These are phyloP conservation scores for Chrysoporthe deuterocubensis DNA, from an alignment of 2,329 filamentous ascomycete genomes.

Conservation along the genomic window DNA sequence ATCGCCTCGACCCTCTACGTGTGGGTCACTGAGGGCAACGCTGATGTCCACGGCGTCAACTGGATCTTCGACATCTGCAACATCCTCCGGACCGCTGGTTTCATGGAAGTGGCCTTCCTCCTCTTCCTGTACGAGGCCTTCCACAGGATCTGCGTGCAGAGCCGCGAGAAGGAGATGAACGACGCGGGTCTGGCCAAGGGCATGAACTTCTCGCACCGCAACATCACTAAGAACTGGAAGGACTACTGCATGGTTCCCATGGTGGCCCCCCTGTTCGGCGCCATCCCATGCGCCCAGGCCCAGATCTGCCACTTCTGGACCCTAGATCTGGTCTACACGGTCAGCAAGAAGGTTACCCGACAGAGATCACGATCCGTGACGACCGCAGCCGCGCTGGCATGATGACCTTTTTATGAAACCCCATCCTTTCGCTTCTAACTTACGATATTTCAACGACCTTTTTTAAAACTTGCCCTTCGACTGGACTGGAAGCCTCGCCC, in stretches of 20 bases:
- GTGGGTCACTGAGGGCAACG: conserved; percentile 54
- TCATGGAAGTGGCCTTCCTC: conserved; percentile 65
- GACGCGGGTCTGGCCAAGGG: conserved; percentile 65
- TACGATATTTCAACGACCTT: conserved; percentile 24
- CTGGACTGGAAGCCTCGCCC: conserved; percentile 25
- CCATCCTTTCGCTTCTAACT: conserved; percentile 24
- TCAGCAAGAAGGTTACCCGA: conserved; percentile 70
- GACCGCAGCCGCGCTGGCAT: conserved; percentile 35
- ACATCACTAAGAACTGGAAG: conserved; percentile 57
- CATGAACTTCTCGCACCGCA: conserved; percentile 67
- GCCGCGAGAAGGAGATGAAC: conserved; percentile 68
- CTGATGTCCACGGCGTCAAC: conserved; percentile 56
- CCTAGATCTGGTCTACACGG: conserved; percentile 69
- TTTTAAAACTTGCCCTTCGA: conserved; percentile 18
- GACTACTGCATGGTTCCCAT: conserved; percentile 70
- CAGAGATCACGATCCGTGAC: conserved; percentile 50
- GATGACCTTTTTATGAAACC: conserved; percentile 23
- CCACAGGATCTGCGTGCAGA: conserved; percentile 63
- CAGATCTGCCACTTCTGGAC: conserved; percentile 74
- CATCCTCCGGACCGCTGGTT: conserved; percentile 62
- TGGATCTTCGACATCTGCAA: conserved; percentile 67
- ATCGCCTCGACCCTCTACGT: conserved; percentile 65
- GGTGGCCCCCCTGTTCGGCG: conserved; percentile 69
- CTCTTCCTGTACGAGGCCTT: conserved; percentile 71
- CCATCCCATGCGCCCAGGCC: conserved; percentile 69